These are phyloP conservation scores for Bipolaris victoriae DNA, from an alignment of 2,329 filamentous ascomycete species.

Conservation along the genomic window DNA sequence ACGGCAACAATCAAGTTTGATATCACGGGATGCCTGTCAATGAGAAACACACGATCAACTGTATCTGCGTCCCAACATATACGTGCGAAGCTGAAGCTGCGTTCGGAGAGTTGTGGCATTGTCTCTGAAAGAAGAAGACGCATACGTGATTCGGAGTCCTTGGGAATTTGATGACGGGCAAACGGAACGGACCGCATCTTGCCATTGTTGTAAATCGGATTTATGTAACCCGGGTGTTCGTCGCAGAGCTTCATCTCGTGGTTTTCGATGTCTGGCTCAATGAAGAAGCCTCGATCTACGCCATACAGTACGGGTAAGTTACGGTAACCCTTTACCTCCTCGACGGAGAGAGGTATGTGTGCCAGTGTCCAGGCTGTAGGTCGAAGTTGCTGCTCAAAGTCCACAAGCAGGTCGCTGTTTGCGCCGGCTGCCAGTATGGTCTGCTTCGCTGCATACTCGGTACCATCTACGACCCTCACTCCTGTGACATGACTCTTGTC, in stretches of 20 bases:
- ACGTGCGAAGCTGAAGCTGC: constrained; percentile 58
- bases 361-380: constrained; percentile 62
- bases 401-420: constrained; percentile 54
- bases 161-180: constrained; percentile 54
- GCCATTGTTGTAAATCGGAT: constrained; percentile 45
- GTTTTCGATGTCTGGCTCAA: constrained; percentile 55
- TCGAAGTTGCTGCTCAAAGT: constrained; percentile 60
- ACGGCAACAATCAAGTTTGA: constrained; percentile 55
- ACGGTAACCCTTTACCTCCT: constrained; percentile 55
- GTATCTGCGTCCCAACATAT: constrained; percentile 66
- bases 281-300: constrained; percentile 58
- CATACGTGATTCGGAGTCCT: constrained; percentile 56
- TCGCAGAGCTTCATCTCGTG: constrained; percentile 60
- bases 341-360: constrained; percentile 56
- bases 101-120: constrained; percentile 60
- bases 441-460: constrained; percentile 50
- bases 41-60: constrained; percentile 60
- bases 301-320: constrained; percentile 59
- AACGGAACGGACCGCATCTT: constrained; percentile 50
- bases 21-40: constrained; percentile 57
- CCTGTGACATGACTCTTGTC: constrained; percentile 50
- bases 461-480: constrained; percentile 53
- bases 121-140: constrained; percentile 57
- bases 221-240: constrained; percentile 64
- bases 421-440: constrained; percentile 60